phyloP scores from a whole-genome alignment of 371 early-diverging fungal genomes.

The Rhizomucor pusillus region DNA sequence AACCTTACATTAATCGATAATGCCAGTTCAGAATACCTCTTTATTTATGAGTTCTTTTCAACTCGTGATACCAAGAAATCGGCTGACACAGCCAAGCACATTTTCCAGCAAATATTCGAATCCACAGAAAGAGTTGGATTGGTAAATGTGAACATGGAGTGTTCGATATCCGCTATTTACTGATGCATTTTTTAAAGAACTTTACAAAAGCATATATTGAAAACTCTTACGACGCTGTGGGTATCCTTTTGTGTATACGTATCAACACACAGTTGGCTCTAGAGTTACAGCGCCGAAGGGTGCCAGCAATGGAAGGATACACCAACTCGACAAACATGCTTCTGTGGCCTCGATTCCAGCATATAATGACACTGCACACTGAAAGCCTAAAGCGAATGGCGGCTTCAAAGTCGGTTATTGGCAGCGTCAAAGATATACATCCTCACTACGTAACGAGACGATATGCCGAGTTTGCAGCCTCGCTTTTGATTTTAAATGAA shows the following conservation, averaged over 20 bases:
- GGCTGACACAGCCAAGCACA: conserved; percentile 44
- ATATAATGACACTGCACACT: conserved; percentile 83
- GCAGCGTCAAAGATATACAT: conserved; percentile 68
- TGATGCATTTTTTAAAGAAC: conserved; percentile 30
- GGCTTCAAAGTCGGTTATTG: conserved; percentile 49
- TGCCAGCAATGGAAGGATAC: conserved; percentile 81
- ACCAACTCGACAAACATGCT: conserved; percentile 84
- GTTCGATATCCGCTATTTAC: neutral
- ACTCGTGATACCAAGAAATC: conserved; percentile 46
- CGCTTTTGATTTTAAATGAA: conserved; percentile 82
- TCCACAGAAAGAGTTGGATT: conserved; percentile 76
- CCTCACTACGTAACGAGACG: conserved; percentile 84
- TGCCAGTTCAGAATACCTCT: conserved; percentile 89
- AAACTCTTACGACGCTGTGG: conserved; percentile 83
- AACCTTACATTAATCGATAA: conserved; percentile 88
- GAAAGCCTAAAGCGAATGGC: conserved; percentile 78
- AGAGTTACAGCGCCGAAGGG: conserved; percentile 77
- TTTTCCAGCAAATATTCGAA: conserved; percentile 78
- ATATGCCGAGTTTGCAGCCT: conserved; percentile 88
- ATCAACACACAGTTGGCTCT: conserved; percentile 78
- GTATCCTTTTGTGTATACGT: conserved; percentile 83
- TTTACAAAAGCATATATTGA: conserved; percentile 71
- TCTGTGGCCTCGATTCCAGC: conserved; percentile 92
- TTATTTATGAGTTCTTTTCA: conserved; percentile 84
- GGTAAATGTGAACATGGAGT: conserved; percentile 32